Base-by-base conservation (phyloP, 257 asterid species). In the Jasminum sambac region DNA sequence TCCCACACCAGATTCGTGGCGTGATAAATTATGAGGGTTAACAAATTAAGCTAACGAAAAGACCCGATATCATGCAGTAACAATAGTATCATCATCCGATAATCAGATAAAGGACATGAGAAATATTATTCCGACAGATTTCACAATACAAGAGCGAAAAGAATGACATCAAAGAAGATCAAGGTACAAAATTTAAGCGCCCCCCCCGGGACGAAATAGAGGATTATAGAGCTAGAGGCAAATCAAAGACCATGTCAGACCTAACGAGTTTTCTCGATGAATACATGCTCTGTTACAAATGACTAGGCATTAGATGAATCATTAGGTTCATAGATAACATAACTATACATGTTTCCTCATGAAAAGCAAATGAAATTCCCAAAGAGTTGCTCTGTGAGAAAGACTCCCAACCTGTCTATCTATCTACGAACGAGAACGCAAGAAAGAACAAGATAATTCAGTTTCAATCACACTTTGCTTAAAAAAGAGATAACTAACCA, bases 401-500 rank as follows among this genome's bases (percentile, higher is more conserved):
- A 55, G 13, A 55, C 62, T 55, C 2, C 3, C 6, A 8, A 55
- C 23, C 62, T 43, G 9, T 55, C 16, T 55, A 55, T 55, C 58
- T 16, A 21, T 55, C 14, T 26, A 52, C 11, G 60, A 52, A 55
- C 19, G 13, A 55, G 34, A 55, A 55, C 30, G 50, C 63, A 23
- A 50, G 42, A 50, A 39, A 8, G 21, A 44, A 24, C 42, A 19
- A 13, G 44, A 67, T 42, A 73, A 43, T 23, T 41, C 34, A 36
- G 48, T 37, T 26, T 55, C 62, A 21, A n/a, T 30, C 19, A 21
- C 5, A 26, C 34, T 57, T 39, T 13, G 69, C 24, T 58, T 62
- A 23, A 69, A 69, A 71, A 5, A 30, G 52, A 75, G 46, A 64
- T 68, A 79, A 74, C 89, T 78, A 70, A 88, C 95, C 87, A n/a